Evolutionary conservation across 108 stramenopile species (phyloP).

Genomic region (Fragilaria radians): DNA sequence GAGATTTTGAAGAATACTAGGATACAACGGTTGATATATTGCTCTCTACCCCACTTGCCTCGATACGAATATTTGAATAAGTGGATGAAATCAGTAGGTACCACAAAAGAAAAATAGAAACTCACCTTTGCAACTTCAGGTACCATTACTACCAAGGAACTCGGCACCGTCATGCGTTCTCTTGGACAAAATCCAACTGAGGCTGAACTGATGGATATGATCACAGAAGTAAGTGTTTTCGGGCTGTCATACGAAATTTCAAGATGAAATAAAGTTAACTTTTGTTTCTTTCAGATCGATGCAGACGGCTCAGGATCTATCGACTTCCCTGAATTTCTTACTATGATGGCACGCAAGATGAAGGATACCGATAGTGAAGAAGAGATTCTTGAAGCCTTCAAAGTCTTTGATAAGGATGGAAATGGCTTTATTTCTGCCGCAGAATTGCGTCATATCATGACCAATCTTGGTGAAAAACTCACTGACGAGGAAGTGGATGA

Average conservation of each 20-base stretch:
- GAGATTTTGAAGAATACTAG: background rate
- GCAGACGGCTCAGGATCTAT: slow-evolving; percentile 99
- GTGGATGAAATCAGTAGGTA: background rate
- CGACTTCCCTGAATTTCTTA: slow-evolving; percentile 99
- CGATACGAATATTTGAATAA: background rate
- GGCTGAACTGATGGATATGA: slow-evolving; percentile 99
- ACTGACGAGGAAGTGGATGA: slow-evolving; percentile 99
- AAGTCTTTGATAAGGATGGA: slow-evolving; percentile 99
- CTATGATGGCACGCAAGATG: slow-evolving; percentile 99
- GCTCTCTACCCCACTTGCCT: background rate
- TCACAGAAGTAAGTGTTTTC: slow-evolving; percentile 87
- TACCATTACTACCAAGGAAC: slow-evolving; percentile 99
- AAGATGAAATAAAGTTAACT: background rate
- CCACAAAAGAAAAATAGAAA: slow-evolving; percentile 1
- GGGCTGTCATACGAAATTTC: background rate
- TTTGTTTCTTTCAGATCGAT: slow-evolving; percentile 60
- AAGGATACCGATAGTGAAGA: slow-evolving; percentile 99
- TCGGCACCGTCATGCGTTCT: slow-evolving; percentile 99
- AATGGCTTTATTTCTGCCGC: slow-evolving; percentile 99
- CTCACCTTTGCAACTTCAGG: slow-evolving; percentile 36
- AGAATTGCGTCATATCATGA: slow-evolving; percentile 99
- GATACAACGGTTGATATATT: background rate
- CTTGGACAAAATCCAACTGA: slow-evolving; percentile 99
- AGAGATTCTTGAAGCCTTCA: slow-evolving; percentile 99
- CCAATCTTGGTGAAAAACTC: slow-evolving; percentile 99